These are phyloP conservation scores for Diospyros lotus DNA, from an alignment of 148 eudicot genomes.

Conservation along the genomic window DNA sequence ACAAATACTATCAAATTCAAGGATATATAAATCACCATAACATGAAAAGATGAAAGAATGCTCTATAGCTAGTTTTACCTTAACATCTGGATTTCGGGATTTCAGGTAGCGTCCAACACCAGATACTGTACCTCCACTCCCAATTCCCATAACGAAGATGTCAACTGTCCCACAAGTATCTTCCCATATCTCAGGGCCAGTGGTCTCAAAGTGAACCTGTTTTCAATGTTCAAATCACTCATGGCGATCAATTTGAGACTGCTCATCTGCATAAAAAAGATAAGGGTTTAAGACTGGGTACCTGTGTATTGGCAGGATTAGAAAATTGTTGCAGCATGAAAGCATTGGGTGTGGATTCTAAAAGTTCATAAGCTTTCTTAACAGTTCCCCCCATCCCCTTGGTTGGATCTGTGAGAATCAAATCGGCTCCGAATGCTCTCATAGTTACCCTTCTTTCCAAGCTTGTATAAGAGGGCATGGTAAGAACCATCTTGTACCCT, in stretches of 20 bases:
- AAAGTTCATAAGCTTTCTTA: slow-evolving; percentile 74
- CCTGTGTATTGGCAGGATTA: slow-evolving; percentile 89
- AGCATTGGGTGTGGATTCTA: slow-evolving; percentile 67
- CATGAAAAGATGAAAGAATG: not conserved
- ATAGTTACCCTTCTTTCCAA: slow-evolving; percentile 83
- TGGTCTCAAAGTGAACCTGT: slow-evolving; percentile 92
- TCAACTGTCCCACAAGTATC: slow-evolving; percentile 87
- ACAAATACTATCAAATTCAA: not conserved
- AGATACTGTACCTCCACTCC: slow-evolving; percentile 95
- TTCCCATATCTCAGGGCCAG: slow-evolving; percentile 99
- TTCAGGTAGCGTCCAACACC: slow-evolving; percentile 93
- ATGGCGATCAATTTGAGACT: too few species aligned
- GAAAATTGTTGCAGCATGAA: slow-evolving; percentile 94
- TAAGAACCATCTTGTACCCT: slow-evolving; percentile 89
- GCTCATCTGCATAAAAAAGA: too few species aligned
- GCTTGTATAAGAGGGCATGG: slow-evolving; percentile 98
- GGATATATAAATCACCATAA: not conserved
- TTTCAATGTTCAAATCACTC: not conserved
- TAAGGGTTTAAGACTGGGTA: slow-evolving; percentile 2
- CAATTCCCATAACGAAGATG: slow-evolving; percentile 96
- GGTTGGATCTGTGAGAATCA: slow-evolving; percentile 81
- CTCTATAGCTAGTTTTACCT: slow-evolving; percentile 36
- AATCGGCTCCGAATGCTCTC: slow-evolving; percentile 92
- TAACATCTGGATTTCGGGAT: slow-evolving; percentile 80
- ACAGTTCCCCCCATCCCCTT: slow-evolving; percentile 99